Evolutionary conservation across 1,284 basidiomycete species (phyloP).

Genomic region (Schizophyllum commune): DNA sequence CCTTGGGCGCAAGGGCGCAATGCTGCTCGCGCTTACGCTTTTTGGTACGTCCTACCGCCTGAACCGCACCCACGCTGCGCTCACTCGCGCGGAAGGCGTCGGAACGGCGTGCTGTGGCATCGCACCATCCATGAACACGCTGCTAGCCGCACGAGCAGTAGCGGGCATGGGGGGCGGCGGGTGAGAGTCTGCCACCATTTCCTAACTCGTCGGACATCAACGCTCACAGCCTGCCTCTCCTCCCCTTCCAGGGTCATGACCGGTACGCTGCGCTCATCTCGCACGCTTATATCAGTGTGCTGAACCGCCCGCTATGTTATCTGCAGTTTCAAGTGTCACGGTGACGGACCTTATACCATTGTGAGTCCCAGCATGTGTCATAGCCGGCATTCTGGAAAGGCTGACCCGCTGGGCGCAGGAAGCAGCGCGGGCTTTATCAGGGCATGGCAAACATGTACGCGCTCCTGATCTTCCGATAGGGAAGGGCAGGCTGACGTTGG

Average conservation of each 20-base stretch:
- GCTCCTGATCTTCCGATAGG: constrained; percentile 7
- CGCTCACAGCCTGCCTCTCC: constrained; percentile 9
- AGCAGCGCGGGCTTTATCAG: constrained; percentile 83
- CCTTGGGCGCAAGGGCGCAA: constrained; percentile 77
- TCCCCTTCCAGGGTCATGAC: constrained; percentile 60
- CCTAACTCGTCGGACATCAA: constrained; percentile 3
- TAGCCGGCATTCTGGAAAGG: constrained; percentile 6
- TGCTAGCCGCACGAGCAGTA: constrained; percentile 74
- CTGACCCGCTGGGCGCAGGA: constrained; percentile 33
- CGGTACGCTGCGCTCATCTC: constrained; percentile 36
- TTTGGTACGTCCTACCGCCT: constrained; percentile 50
- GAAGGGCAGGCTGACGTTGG: constrained; percentile 6
- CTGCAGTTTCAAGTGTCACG: constrained; percentile 64
- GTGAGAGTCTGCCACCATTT: constrained; percentile 30
- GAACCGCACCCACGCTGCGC: not conserved
- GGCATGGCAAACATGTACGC: constrained; percentile 79
- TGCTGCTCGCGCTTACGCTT: constrained; percentile 72
- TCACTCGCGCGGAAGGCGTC: constrained; percentile 37
- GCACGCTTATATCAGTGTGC: constrained; percentile 5
- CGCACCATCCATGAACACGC: constrained; percentile 75
- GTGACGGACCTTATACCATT: constrained; percentile 78
- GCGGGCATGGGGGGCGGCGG: constrained; percentile 91
- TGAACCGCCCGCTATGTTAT: not conserved
- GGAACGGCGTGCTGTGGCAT: constrained; percentile 80
- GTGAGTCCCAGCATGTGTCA: constrained; percentile 34